Base-by-base conservation (phyloP, 208 protist genomes). In the Leishmania major region DNA sequence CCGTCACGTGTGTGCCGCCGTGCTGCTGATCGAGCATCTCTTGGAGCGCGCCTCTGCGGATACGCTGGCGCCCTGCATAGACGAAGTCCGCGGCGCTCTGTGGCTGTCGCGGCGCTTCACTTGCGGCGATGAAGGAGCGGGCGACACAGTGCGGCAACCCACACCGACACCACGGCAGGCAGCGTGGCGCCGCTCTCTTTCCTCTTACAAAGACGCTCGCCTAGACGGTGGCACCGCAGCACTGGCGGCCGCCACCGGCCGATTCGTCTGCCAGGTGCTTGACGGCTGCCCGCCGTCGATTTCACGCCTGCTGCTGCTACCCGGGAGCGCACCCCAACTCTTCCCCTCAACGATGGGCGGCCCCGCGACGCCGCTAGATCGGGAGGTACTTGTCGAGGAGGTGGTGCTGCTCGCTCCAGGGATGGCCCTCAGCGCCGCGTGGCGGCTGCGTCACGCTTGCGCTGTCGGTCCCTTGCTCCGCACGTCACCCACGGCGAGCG, bases 181-280 rank as follows among this genome's bases (percentile, higher is more conserved):
- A 22, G 31, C 47, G 10, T 37, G 53, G 31, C 7, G 11, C 3
- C 74, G 10, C 51, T 66, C 74, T 25, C 35, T 17, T 3, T 45
- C 31, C 3, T 60, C n/a, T 40, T 8, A 78, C n/a, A 43, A 66
- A 51, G 45, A 45, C 22, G 28, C 25, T 53, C 28, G 45, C 37
- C 25, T 35, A 15, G n/a, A 59, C 15, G 19, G 49, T 6, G 17
- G 4, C 19, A 19, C 74, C 55, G 19, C 31, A 22, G 31, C 74
- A 45, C 28, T 71, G 31, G 10, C 51, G 22, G 40, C 55, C 37
- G n/a, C 7, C 62, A 79, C 62, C 62, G 49, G 19, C 11, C 31
- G 59, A 47, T 81, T 81, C 25, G 77, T 71, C 35, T 55, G 64
- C 47, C 40, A 37, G 19, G 67, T 84, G 53, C 76, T 84, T 19